A percentile compares a stretch with the other conserved stretches of the same genome.
phyloP scores from a whole-genome alignment of 78 protist genomes.

The Dictyostelium firmibasis region DNA sequence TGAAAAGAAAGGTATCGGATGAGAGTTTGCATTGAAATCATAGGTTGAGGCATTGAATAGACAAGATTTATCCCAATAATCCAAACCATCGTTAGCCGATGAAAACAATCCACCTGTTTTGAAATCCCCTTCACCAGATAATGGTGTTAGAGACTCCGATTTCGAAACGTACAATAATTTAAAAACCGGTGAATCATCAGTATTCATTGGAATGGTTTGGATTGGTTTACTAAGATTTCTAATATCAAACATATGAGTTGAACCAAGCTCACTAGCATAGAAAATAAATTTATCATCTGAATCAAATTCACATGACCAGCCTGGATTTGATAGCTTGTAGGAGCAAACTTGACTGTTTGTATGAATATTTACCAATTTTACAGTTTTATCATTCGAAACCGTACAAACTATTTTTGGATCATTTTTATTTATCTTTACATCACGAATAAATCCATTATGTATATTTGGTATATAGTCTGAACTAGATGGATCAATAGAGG shows the following conservation, averaged over 20 bases:
- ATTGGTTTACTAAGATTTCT: conserved; percentile 20
- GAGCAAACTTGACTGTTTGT: neutral
- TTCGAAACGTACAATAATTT: neutral
- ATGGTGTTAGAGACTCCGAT: neutral
- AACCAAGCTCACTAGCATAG: neutral
- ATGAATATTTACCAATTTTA: conserved; percentile 4
- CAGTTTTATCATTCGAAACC: neutral
- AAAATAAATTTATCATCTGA: neutral
- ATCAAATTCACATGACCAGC: conserved; percentile 53
- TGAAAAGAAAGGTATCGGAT: neutral
- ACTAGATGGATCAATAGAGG: conserved; percentile 14
- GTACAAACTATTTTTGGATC: conserved; percentile 13
- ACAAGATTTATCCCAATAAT: conserved; percentile 21
- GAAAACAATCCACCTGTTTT: conserved; percentile 7
- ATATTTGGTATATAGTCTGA: conserved; percentile 15
- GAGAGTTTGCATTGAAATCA: neutral
- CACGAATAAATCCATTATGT: conserved; percentile 31
- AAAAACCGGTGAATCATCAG: neutral
- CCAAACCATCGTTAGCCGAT: neutral
- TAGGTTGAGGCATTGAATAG: neutral
- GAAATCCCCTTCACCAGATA: neutral
- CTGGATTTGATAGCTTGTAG: neutral
- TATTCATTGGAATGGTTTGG: neutral
- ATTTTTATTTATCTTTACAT: neutral
- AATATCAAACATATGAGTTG: conserved; percentile 13